Conservation (phyloP, 2,329 filamentous ascomycete genomes). For the Talaromyces sp. region DNA sequence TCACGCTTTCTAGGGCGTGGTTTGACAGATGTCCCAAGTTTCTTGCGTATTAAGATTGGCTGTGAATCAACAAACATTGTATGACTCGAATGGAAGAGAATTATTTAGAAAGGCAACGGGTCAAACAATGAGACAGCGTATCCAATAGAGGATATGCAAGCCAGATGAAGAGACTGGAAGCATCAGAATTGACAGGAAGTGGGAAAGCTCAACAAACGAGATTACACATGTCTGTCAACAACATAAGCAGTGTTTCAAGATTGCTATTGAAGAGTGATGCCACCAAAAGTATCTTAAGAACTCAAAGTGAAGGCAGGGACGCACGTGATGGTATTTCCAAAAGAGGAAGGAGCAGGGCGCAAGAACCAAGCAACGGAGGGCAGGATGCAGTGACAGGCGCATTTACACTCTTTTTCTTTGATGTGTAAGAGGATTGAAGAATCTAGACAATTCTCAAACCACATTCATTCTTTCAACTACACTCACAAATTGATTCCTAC, state of each 20-base stretch:
- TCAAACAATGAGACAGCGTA: not conserved
- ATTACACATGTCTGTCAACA: not conserved
- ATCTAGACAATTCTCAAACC: not conserved
- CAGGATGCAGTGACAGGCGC: not conserved
- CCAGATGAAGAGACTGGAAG: not conserved
- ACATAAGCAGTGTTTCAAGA: not conserved
- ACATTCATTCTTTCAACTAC: not conserved
- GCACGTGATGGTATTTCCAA: not conserved
- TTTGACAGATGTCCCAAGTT: not conserved
- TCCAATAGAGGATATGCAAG: not conserved
- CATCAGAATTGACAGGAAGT: not conserved
- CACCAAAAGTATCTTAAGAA: no score
- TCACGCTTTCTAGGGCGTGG: not conserved
- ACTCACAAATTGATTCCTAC: no score
- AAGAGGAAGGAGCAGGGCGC: slow-evolving; percentile 1
- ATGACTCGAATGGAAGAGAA: not conserved
- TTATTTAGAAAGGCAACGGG: not conserved
- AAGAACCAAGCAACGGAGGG: not conserved
- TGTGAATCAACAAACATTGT: not conserved
- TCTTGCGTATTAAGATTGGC: not conserved
- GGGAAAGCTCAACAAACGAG: not conserved
- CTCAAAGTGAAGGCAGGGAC: not conserved
- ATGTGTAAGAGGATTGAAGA: not conserved
- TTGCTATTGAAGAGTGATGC: not conserved
- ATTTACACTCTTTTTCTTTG: not conserved